Percentiles rank a stretch among this genome's conserved stretches.
These are phyloP conservation scores for Amylocystis lapponica DNA, from an alignment of 768 basidiomycete species.

Conservation along the genomic window DNA sequence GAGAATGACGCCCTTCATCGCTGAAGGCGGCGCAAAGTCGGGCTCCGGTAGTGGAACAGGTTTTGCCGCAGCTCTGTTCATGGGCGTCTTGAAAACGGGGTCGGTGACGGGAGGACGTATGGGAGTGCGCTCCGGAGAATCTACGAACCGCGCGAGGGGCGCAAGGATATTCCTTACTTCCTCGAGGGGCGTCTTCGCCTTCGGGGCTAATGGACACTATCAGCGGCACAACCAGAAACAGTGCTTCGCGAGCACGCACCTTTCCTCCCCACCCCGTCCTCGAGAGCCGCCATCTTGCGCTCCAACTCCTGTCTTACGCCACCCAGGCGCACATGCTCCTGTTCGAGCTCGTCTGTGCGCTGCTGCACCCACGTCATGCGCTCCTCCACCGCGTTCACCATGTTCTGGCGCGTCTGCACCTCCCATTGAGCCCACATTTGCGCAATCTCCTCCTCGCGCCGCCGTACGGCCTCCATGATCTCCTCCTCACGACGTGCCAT, in stretches of 20 bases:
- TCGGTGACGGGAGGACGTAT: conserved; percentile 14
- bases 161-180: conserved; percentile 69
- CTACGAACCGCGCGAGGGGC: conserved; percentile 37
- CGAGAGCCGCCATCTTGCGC: conserved; percentile 37
- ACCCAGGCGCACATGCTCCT: conserved; percentile 45
- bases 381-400: conserved; percentile 32
- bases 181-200: conserved; percentile 58
- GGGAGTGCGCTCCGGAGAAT: conserved; percentile 23
- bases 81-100: conserved; percentile 48
- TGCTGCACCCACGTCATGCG: conserved; percentile 42
- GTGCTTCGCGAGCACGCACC: no score
- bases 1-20: conserved; percentile 61
- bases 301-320: conserved; percentile 45
- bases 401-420: conserved; percentile 28
- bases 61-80: conserved; percentile 31
- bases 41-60: conserved; percentile 6
- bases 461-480: conserved; percentile 60
- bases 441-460: conserved; percentile 57
- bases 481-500: conserved; percentile 67
- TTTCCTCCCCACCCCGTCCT: conserved; percentile 30
- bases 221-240: neutral
- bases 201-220: conserved; percentile 23
- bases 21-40: conserved; percentile 25
- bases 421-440: conserved; percentile 60
- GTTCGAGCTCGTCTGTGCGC: conserved; percentile 48